Evolutionary conservation across 2,329 filamentous ascomycete genomes (phyloP).

Genomic region (Sarocladiaceae sp.): DNA sequence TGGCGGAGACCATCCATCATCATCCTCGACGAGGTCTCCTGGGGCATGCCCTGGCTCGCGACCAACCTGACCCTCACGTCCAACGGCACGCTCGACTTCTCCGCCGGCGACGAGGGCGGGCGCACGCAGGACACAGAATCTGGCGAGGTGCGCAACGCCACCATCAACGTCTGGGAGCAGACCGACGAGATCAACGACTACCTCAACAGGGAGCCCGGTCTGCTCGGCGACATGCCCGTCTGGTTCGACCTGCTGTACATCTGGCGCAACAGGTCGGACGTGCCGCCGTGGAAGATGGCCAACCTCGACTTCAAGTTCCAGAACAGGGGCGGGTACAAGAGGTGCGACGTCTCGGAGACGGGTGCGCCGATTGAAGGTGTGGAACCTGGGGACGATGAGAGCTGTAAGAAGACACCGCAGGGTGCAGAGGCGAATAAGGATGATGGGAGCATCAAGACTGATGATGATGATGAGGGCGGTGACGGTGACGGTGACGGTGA

Average conservation of each 20-base stretch:
- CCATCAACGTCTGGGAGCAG: background rate
- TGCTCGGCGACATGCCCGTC: background rate
- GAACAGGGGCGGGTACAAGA: background rate
- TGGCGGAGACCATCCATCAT: background rate
- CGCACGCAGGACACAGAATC: background rate
- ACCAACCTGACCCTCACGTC: background rate
- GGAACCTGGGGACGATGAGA: background rate
- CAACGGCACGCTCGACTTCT: background rate
- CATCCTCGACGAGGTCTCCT: background rate
- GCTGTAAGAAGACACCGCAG: background rate
- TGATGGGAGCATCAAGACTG: background rate
- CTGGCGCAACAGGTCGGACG: background rate
- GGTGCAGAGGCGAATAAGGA: background rate
- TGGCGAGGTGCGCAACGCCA: background rate
- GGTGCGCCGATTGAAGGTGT: background rate
- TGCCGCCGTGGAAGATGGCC: background rate
- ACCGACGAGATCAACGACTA: background rate
- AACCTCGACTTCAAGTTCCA: background rate
- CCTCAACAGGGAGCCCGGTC: background rate
- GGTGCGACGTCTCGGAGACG: background rate
- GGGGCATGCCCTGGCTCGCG: background rate
- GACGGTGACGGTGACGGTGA: background rate
- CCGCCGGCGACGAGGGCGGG: background rate
- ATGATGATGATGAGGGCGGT: background rate
- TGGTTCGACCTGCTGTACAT: background rate